phyloP scores from a whole-genome alignment of 2,329 filamentous ascomycete species.

The Diaporthe velutina region DNA sequence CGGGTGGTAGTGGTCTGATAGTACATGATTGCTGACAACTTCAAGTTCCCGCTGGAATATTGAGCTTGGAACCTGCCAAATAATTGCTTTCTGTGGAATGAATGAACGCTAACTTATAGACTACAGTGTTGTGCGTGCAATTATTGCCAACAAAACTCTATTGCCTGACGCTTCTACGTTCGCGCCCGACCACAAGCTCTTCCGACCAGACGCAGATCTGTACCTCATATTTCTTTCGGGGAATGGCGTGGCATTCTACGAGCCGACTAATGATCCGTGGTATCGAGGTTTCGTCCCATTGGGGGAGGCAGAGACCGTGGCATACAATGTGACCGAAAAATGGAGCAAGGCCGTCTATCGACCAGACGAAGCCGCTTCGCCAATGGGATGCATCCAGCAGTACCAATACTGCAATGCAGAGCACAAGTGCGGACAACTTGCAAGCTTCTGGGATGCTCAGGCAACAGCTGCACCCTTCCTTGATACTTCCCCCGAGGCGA shows the following conservation, averaged over 20 bases:
- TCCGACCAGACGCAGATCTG: conserved; percentile 5
- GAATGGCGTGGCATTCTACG: not conserved
- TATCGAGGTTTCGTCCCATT: conserved; percentile 14
- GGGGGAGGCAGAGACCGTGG: not conserved
- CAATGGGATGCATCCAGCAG: conserved; percentile 32
- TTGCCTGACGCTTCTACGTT: accelerated
- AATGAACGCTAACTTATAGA: not conserved
- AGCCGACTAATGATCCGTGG: conserved; percentile 23
- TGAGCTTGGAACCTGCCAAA: not conserved
- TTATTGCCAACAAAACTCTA: not conserved
- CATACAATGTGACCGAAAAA: not conserved
- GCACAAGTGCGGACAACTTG: not conserved
- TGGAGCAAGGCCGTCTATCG: not conserved
- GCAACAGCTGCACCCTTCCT: not conserved
- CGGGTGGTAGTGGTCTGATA: too few species aligned
- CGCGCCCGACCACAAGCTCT: not conserved
- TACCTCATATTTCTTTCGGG: conserved; percentile 30
- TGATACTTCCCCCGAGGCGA: not conserved
- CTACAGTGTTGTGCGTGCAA: not conserved
- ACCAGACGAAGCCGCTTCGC: conserved; percentile 35
- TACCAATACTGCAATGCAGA: conserved; percentile 35
- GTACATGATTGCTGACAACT: not conserved
- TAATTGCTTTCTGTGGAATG: not conserved
- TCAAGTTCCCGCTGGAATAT: not conserved
- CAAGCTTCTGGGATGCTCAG: not conserved